phyloP scores from a whole-genome alignment of 257 asterid species.

The Solanum tarapatanum region DNA sequence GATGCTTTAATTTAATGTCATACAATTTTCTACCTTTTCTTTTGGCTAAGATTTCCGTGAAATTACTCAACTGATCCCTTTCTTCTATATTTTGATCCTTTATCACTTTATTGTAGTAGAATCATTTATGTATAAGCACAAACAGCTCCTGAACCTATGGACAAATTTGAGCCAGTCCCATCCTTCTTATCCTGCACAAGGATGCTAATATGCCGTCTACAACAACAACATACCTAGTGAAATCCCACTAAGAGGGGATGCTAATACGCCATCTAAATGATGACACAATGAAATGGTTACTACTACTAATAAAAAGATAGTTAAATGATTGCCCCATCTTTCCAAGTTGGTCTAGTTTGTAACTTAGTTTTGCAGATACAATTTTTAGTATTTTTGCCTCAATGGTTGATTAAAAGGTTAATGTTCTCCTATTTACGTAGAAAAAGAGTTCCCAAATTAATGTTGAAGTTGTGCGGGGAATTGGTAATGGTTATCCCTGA shows the following conservation, averaged over 20 bases:
- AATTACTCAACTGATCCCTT: not conserved
- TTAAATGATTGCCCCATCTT: not conserved
- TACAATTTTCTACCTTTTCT: not conserved
- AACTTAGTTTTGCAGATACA: not conserved
- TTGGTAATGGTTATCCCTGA: not conserved
- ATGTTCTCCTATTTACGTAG: not conserved
- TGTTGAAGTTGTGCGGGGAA: not conserved
- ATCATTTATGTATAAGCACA: not conserved
- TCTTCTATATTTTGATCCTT: not conserved
- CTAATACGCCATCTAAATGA: not conserved
- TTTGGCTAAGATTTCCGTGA: not conserved
- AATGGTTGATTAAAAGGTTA: not conserved
- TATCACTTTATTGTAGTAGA: not conserved
- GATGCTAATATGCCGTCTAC: not conserved
- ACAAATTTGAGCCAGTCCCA: not conserved
- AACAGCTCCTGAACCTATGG: not conserved
- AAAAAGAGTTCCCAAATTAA: not conserved
- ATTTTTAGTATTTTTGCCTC: not conserved
- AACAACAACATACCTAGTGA: not conserved
- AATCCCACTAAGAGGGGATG: not conserved
- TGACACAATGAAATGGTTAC: not conserved
- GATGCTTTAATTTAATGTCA: not conserved
- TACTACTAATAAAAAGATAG: not conserved
- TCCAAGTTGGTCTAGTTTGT: not conserved
- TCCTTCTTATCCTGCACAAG: not conserved